phyloP scores from a whole-genome alignment of 2,329 filamentous ascomycete genomes.

The Exophiala alcalophila region DNA sequence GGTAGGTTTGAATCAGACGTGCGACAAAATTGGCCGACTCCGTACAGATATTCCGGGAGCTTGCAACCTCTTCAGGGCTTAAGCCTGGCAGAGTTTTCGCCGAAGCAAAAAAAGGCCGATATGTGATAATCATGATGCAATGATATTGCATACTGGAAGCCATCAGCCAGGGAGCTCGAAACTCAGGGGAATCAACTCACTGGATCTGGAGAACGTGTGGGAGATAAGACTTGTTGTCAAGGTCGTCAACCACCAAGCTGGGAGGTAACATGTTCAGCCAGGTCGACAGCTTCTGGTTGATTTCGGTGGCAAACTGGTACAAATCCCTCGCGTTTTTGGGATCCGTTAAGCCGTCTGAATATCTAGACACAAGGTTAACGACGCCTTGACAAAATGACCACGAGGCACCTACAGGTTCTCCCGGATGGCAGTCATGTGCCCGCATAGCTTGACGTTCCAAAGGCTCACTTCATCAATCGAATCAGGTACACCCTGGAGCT shows the following conservation, averaged over 20 bases:
- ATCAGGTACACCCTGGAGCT: conserved; percentile 9
- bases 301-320: conserved; percentile 16
- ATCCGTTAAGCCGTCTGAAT: conserved; percentile 16
- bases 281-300: conserved; percentile 6
- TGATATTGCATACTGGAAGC: conserved; percentile 28
- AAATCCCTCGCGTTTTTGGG: conserved; percentile 12
- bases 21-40: conserved; percentile 17
- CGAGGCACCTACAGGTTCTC: conserved; percentile 20
- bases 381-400: no score
- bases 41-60: conserved; percentile 13
- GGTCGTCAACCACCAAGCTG: conserved; percentile 12
- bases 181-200: conserved; percentile 5
- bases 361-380: conserved; percentile 10
- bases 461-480: conserved; percentile 16
- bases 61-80: conserved; percentile 7
- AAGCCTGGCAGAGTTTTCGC: conserved; percentile 16
- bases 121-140: conserved; percentile 23
- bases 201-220: conserved; percentile 24
- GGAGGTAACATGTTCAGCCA: conserved; percentile 14
- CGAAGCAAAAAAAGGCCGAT: conserved; percentile 25
- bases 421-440: conserved; percentile 26
- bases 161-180: background rate
- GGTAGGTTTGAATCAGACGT: conserved; percentile 20
- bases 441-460: conserved; percentile 23
- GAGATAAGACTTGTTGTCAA: conserved; percentile 15